Percentiles rank a stretch among this genome's conserved stretches.
Conservation (phyloP, 2,329 filamentous ascomycete species). For the Teratosphaeria gauchensis region DNA sequence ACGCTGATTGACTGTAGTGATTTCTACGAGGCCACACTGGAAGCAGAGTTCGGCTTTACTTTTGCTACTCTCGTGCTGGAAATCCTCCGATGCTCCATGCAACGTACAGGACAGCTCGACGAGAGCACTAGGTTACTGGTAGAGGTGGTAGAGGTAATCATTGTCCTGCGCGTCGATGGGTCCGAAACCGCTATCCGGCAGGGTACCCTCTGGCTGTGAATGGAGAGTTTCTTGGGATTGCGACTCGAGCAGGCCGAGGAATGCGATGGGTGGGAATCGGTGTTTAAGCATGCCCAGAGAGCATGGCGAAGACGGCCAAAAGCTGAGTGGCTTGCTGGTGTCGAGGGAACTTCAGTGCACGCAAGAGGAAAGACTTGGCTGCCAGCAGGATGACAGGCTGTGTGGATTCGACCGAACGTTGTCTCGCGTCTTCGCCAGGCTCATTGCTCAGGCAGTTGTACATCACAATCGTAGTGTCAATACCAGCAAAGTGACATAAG, state of each 20-base stretch:
- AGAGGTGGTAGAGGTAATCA: background rate
- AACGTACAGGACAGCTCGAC: no score
- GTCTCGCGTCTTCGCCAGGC: no score
- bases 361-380: no score
- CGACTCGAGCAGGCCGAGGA: background rate
- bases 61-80: background rate
- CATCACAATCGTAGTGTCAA: conserved; percentile 43
- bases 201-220: background rate
- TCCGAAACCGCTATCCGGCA: background rate
- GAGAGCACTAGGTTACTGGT: background rate
- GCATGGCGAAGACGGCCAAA: no score
- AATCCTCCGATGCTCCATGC: no score
- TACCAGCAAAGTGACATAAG: conserved; percentile 51
- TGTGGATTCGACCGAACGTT: no score
- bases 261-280: background rate
- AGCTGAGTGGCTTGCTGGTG: no score
- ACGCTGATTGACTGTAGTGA: background rate
- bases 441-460: background rate
- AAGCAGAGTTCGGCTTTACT: background rate
- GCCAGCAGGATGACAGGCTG: no score
- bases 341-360: no score
- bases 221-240: background rate
- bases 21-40: no score
- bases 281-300: background rate
- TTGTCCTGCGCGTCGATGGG: background rate